A percentile compares a stretch with the other conserved stretches of the same genome.
Conservation (phyloP, 129 eudicot genomes). For the Saposhnikovia divaricata region DNA sequence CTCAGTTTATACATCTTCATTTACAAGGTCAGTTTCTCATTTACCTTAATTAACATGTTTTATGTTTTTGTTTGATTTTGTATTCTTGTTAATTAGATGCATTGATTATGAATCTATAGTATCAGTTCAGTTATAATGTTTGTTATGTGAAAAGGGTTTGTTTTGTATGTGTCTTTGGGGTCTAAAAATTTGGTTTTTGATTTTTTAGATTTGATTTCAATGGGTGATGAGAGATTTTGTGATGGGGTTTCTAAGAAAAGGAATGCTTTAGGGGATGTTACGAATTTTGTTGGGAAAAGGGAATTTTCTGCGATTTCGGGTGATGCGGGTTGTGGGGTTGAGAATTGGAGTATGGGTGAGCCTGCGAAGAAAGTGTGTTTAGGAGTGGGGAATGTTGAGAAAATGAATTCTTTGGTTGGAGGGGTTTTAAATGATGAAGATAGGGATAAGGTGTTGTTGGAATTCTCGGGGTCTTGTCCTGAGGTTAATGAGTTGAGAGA, state of each 20-base stretch:
- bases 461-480: conserved; percentile 22
- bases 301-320: conserved; percentile 22
- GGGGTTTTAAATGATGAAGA: conserved; percentile 1
- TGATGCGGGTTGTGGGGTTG: conserved; percentile 8
- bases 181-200: background rate
- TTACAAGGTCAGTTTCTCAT: conserved; percentile 11
- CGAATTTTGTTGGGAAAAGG: conserved; percentile 62
- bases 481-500: conserved; percentile 25
- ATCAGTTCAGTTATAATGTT: background rate
- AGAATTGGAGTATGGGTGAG: conserved; percentile 8
- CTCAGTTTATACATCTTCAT: background rate
- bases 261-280: conserved; percentile 57
- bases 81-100: background rate
- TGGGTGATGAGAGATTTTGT: conserved; percentile 32
- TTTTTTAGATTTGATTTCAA: conserved; percentile 9
- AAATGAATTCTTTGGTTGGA: conserved; percentile 14
- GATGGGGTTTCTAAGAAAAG: conserved; percentile 30
- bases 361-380: conserved; percentile 20
- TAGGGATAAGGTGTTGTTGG: conserved; percentile 12
- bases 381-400: conserved; percentile 11
- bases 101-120: background rate
- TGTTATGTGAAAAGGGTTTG: conserved; percentile 5
- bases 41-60: background rate
- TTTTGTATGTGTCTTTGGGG: background rate
- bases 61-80: background rate